These are phyloP conservation scores for Gnetum montanum DNA, from an alignment of 75 land plant species.

Conservation along the genomic window DNA sequence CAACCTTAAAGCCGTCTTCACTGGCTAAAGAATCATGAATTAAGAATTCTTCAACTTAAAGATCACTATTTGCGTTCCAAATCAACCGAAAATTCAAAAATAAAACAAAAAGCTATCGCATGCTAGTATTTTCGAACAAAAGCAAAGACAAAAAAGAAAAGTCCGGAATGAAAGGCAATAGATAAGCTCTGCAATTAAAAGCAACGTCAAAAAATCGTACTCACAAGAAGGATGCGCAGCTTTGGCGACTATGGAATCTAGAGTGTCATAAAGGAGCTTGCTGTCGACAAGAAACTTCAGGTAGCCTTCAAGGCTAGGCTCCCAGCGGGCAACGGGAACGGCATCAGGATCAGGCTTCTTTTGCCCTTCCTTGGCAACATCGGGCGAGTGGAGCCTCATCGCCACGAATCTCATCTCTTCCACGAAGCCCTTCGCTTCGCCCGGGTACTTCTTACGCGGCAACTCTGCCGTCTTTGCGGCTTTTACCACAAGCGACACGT, in stretches of 20 bases:
- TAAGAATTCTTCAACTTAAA: no score
- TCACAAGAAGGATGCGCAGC: slow-evolving; percentile 66
- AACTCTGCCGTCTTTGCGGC: slow-evolving; percentile 36
- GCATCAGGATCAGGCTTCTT: slow-evolving; percentile 56
- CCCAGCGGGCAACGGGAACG: slow-evolving; percentile 60
- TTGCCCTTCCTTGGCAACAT: slow-evolving; percentile 85
- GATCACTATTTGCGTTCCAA: no score
- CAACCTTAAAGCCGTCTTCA: no score
- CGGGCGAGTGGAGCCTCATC: slow-evolving; percentile 83
- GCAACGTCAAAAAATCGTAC: no score
- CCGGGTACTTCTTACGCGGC: slow-evolving; percentile 47
- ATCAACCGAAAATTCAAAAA: no score
- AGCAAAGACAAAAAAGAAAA: no score
- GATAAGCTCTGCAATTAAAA: no score
- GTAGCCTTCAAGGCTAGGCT: slow-evolving; percentile 71
- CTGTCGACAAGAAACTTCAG: slow-evolving; percentile 82
- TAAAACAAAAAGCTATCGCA: no score
- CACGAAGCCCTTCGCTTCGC: slow-evolving; percentile 78
- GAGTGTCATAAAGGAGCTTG: slow-evolving; percentile 70
- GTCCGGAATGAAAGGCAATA: no score
- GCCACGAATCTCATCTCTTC: slow-evolving; percentile 97
- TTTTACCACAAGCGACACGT: slow-evolving; percentile 3
- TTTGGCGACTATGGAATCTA: slow-evolving; percentile 52
- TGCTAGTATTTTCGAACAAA: no score
- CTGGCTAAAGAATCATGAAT: no score